Base-by-base conservation (phyloP, 177 flowering plant species). In the Vitis hybrid region DNA sequence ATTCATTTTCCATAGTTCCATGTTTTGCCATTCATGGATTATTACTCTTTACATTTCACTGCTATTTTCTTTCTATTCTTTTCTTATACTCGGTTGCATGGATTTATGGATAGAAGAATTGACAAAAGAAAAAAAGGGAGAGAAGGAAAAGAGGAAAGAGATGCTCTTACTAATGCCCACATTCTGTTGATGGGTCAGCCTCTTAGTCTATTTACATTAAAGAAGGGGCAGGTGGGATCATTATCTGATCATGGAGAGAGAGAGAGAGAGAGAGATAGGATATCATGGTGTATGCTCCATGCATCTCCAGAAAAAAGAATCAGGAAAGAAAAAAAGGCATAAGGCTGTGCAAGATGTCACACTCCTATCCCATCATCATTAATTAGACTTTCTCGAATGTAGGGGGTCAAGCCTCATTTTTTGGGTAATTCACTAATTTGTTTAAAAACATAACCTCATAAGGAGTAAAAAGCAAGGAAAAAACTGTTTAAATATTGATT, bases 151-250 rank as follows among this genome's bases (percentile, higher is more conserved):
- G 9, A 41, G 17, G 41, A 17, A 46, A 32, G 52, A 58, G 51
- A 67, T 67, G 54, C 50, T 30, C 11, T 2, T 30, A 32, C 35
- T 5, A 55, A 56, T 66, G 50, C 58, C 61, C 64, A 69, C 71
- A 61, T 30, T 61, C 27, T 52, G n/a, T 61, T 18, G 46, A 41
- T 54, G 30, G 53, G 58, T 32, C 14, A 10, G 50, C 32, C 27
- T 17, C 27, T n/a, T 4, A 49, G 5, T 52, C 11, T 12, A 10
- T 51, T 69, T 41, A 41, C 46, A 4, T 52, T 54, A 12, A 13
- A 14, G 15, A 1, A 4, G 57, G 15, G 55, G 55, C 59, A 56
- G 18, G 59, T 56, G 59, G 59, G 59, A 56, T 56, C 20, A 41
- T 41, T 0, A 55, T 55, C 58, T 12, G 10, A 27, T 27, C 30